A percentile compares a stretch with the other conserved stretches of the same genome.
Evolutionary conservation across 2,329 filamentous ascomycete species (phyloP).

Genomic region (Lizonia empirigonia): DNA sequence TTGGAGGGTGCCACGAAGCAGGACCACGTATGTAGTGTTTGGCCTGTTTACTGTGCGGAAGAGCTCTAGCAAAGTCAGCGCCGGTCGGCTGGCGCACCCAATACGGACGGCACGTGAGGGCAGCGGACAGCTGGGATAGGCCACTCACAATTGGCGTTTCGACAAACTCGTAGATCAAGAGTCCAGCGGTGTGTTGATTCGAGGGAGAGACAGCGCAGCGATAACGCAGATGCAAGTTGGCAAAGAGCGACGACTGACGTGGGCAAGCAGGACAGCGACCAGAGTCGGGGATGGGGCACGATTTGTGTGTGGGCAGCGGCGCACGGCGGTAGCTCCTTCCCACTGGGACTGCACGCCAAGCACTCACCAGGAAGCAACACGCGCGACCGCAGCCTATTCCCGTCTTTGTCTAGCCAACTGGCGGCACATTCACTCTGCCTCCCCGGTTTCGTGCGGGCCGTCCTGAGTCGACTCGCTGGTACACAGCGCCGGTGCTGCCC

Average conservation of each 20-base stretch:
- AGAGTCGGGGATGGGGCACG: conserved; percentile 34
- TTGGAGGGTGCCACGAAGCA: conserved; percentile 47
- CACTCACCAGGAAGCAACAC: conserved; percentile 23
- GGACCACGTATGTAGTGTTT: conserved; percentile 46
- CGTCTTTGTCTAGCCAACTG: conserved; percentile 18
- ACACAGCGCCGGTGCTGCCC: conserved; percentile 25
- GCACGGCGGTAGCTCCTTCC: conserved; percentile 26
- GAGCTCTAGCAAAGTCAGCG: conserved; percentile 33
- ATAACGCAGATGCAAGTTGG: conserved; percentile 20
- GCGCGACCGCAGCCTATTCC: conserved; percentile 19
- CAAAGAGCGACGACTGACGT: conserved; percentile 29
- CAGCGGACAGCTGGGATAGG: conserved; percentile 26
- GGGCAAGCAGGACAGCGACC: conserved; percentile 22
- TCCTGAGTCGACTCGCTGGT: conserved; percentile 24
- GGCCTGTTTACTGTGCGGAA: conserved; percentile 35
- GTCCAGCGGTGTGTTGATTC: conserved; percentile 9
- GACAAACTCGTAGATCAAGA: not conserved
- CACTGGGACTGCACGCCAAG: conserved; percentile 28
- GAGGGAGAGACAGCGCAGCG: conserved; percentile 24
- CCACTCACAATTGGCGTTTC: conserved; percentile 22
- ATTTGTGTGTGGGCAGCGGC: conserved; percentile 35
- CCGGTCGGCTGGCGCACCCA: conserved; percentile 29
- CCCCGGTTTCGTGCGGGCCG: conserved; percentile 31
- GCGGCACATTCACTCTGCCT: conserved; percentile 25
- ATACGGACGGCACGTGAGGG: conserved; percentile 44